A percentile compares a stretch with the other conserved stretches of the same genome.
These are phyloP conservation scores for Stentor coeruleus DNA, from an alignment of 73 alveolate genomes.

Conservation along the genomic window DNA sequence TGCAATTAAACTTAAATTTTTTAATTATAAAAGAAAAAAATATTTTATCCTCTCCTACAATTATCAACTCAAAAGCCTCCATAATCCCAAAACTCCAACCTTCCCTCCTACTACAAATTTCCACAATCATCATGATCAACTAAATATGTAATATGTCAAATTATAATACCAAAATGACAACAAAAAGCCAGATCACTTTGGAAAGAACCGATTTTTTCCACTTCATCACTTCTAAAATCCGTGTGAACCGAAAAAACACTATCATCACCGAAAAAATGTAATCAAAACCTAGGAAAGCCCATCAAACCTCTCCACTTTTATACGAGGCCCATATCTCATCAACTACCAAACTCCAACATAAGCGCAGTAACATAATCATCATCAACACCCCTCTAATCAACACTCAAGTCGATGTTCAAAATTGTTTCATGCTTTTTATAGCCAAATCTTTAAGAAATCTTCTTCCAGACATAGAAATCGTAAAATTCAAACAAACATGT, in stretches of 20 bases:
- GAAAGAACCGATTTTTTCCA: background rate
- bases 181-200: background rate
- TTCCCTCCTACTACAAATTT: no score
- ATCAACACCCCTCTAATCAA: background rate
- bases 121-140: no score
- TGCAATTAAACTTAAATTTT: no score
- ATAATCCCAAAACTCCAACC: no score
- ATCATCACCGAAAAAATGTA: background rate
- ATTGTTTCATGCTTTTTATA: background rate
- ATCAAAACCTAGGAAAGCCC: no score
- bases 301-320: background rate
- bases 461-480: constrained; percentile 21
- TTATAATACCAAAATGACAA: background rate
- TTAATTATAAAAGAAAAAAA: no score
- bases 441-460: background rate
- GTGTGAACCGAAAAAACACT: background rate
- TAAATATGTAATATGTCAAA: no score
- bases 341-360: background rate
- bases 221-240: background rate
- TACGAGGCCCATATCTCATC: background rate
- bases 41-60: no score
- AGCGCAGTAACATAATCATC: background rate
- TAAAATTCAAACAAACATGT: constrained; percentile 9
- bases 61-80: no score
- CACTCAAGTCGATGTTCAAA: background rate